Percentiles rank a stretch among this genome's conserved stretches.
Evolutionary conservation across 2,329 filamentous ascomycete species (phyloP).

Genomic region (Talaromyces atroroseus): DNA sequence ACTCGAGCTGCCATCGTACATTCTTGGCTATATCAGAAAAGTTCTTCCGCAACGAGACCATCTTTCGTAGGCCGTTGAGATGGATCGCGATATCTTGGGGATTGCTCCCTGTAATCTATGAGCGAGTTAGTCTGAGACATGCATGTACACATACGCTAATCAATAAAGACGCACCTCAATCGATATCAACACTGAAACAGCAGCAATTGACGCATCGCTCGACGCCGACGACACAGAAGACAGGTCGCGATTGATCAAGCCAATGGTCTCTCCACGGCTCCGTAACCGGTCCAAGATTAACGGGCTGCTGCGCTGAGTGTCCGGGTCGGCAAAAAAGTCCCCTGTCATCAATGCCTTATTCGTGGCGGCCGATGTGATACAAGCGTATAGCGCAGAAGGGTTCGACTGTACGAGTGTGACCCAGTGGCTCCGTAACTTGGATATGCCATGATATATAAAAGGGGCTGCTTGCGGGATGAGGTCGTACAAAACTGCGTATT

Average conservation of each 20-base stretch:
- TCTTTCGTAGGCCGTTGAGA: conserved; percentile 34
- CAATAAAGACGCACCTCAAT: conserved; percentile 28
- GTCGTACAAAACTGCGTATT: conserved; percentile 28
- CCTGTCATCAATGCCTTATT: conserved; percentile 30
- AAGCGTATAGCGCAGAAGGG: conserved; percentile 32
- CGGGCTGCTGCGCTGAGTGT: conserved; percentile 24
- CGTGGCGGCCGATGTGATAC: conserved; percentile 34
- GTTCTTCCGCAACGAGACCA: conserved; percentile 33
- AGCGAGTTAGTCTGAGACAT: background rate
- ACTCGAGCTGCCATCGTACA: conserved; percentile 36
- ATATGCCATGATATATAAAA: conserved; percentile 29
- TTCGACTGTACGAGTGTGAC: conserved; percentile 30
- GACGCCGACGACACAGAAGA: conserved; percentile 34
- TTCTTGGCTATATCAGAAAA: conserved; percentile 34
- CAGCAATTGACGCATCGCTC: conserved; percentile 36
- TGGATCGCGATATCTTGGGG: conserved; percentile 36
- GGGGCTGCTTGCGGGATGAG: conserved; percentile 33
- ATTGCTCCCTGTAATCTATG: conserved; percentile 34
- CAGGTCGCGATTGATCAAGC: conserved; percentile 33
- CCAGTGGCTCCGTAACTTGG: conserved; percentile 33
- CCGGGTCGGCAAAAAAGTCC: conserved; percentile 29
- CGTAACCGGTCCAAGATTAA: conserved; percentile 34
- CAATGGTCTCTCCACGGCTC: conserved; percentile 35
- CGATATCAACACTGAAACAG: conserved; percentile 34
- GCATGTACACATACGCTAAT: background rate